A percentile compares a stretch with the other conserved stretches of the same genome.
Evolutionary conservation across 2,329 filamentous ascomycete species (phyloP).

Genomic region (Aspergillus ruber): DNA sequence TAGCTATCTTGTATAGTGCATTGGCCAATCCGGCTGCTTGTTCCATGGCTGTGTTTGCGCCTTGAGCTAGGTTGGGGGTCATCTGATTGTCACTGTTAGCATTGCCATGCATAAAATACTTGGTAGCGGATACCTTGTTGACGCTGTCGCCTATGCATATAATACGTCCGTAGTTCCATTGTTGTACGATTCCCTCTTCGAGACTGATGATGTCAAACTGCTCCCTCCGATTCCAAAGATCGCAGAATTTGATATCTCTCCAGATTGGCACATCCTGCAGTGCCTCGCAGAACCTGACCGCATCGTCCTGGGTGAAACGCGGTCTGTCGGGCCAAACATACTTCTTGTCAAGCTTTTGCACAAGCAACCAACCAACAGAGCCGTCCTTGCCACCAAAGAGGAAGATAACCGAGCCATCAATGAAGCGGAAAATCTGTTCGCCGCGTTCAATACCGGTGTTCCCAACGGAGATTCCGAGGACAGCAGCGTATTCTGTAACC

Average conservation of each 20-base stretch:
- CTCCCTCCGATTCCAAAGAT: slow-evolving; percentile 18
- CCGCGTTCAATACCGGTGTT: slow-evolving; percentile 9
- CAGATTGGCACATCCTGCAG: slow-evolving; percentile 10
- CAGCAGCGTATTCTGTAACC: slow-evolving; percentile 18
- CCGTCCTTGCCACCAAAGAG: slow-evolving; percentile 15
- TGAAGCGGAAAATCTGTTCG: slow-evolving; percentile 14
- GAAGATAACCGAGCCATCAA: slow-evolving; percentile 12
- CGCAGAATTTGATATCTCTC: slow-evolving; percentile 11
- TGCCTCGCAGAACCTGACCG: slow-evolving; percentile 4
- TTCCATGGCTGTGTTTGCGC: slow-evolving; percentile 39
- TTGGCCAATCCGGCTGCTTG: slow-evolving; percentile 31
- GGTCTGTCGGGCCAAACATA: slow-evolving; percentile 16
- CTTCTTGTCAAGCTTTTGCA: slow-evolving; percentile 17
- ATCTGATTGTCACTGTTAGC: slow-evolving; percentile 14
- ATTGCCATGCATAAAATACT: background rate
- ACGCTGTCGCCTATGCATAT: slow-evolving; percentile 21
- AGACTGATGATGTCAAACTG: slow-evolving; percentile 15
- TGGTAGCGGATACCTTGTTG: slow-evolving; percentile 16
- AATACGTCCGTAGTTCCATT: slow-evolving; percentile 19
- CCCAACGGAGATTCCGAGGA: slow-evolving; percentile 23
- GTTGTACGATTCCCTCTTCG: slow-evolving; percentile 19
- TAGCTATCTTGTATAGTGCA: slow-evolving; percentile 13
- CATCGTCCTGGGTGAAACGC: slow-evolving; percentile 17
- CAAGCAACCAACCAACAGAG: slow-evolving; percentile 22
- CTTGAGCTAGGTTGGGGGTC: slow-evolving; percentile 33